Evolutionary conservation across 352 stramenopile species (phyloP).

Genomic region (Phytophthora sp.): DNA sequence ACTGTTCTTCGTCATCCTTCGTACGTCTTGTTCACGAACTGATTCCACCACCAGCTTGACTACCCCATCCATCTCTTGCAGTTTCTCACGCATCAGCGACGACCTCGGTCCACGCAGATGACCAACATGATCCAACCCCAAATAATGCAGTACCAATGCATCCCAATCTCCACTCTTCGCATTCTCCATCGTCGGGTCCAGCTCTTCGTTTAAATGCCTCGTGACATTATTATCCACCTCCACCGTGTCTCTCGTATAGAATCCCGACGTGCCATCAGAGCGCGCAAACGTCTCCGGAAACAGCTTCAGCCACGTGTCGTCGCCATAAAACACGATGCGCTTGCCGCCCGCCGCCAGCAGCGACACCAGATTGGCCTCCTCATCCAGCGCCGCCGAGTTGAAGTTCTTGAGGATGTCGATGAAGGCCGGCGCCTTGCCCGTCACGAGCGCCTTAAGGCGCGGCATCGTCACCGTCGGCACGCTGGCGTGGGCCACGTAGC

Average conservation of each 20-base stretch:
- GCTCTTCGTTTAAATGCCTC: constrained; percentile 80
- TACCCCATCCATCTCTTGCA: constrained; percentile 85
- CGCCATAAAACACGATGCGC: constrained; percentile 87
- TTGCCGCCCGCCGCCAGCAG: constrained; percentile 51
- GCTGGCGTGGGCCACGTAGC: constrained; percentile 81
- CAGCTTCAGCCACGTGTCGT: constrained; percentile 91
- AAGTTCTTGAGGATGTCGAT: constrained; percentile 93
- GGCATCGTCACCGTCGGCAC: constrained; percentile 91
- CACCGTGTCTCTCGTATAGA: constrained; percentile 89
- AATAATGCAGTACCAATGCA: constrained; percentile 86
- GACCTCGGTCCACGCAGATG: constrained; percentile 84
- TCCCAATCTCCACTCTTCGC: constrained; percentile 83
- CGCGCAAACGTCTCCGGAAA: constrained; percentile 79
- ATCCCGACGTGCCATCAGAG: constrained; percentile 82
- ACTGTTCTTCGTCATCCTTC: constrained; percentile 26
- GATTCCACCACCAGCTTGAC: constrained; percentile 65
- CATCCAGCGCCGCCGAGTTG: constrained; percentile 78
- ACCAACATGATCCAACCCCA: constrained; percentile 88
- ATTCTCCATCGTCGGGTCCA: constrained; percentile 74
- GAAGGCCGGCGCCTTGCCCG: constrained; percentile 85
- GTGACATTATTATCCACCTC: constrained; percentile 90
- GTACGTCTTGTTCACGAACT: constrained; percentile 62
- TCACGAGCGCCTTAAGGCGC: constrained; percentile 86
- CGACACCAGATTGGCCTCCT: constrained; percentile 76
- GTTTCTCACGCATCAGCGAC: constrained; percentile 76